Base-by-base conservation (phyloP, 345 rosid species). In the Eucalyptus grandis region DNA sequence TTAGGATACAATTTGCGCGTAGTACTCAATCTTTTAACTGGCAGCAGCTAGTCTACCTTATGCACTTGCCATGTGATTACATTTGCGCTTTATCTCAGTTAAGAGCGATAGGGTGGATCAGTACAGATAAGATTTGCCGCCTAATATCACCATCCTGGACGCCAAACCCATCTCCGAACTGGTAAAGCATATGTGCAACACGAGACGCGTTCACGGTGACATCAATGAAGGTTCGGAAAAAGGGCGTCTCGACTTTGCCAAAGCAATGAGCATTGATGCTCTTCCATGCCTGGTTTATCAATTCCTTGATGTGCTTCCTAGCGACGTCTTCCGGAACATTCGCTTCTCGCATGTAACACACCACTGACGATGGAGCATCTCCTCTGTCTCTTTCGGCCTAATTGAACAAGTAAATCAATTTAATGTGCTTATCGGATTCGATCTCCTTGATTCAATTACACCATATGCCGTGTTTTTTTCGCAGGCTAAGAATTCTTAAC, bases 381-480 rank as follows among this genome's bases (percentile, higher is more conserved):
- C 95, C 96, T 89, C 95, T 93, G 88, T 95, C 95, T 81, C 81
- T 90, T 80, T 95, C 96, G 11, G 91, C 95, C 96, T 94, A 91
- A 62, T 56, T 9, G 1, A 58, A 49, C 15, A 40, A 14, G 77
- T 34, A 24, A 49, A n/a, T 17, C 40, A 19, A 21, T 88, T 30
- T 43, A 31, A 34, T 19, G 21, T 22, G 26, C 40, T 16, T 19
- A 37, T 72, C 44, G 1, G 14, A 37, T 34, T 72, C 7, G 1
- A 72, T 72, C 14, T 72, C 24, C 82, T 72, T 6, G 7, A 37
- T 37, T 37, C 46, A 19, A 10, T 17, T 34, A 37, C 44, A 21
- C 44, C 44, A 17, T 17, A 37, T 51, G 43, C 14, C 6, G 44
- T 26, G 69, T 56, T 24, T 5, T 50, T 87, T 40, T 40, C 4